Conservation (phyloP, 768 basidiomycete genomes). For the Lactarius hatsudake region DNA sequence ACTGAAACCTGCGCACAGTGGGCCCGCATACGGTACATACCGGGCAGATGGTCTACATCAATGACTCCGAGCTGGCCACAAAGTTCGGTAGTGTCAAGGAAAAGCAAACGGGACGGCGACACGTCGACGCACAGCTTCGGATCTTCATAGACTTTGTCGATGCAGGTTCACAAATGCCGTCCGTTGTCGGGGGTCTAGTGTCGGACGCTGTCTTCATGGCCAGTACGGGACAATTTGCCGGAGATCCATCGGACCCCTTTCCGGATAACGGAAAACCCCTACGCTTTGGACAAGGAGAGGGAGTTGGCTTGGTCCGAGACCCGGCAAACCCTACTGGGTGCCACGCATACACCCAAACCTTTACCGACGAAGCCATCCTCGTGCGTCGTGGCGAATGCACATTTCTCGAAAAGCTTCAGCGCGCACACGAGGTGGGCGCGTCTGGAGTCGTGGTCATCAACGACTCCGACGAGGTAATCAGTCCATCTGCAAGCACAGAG, state of each 20-base stretch:
- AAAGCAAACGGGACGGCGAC: constrained; percentile 29
- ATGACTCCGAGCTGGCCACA: constrained; percentile 55
- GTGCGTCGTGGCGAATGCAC: constrained; percentile 80
- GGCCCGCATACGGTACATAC: constrained; percentile 77
- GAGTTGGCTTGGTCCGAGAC: constrained; percentile 55
- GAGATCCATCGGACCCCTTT: constrained; percentile 44
- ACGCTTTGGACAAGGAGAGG: constrained; percentile 49
- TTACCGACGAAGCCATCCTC: constrained; percentile 55
- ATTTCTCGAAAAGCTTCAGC: constrained; percentile 77
- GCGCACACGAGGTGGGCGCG: constrained; percentile 68
- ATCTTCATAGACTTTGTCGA: constrained; percentile 56
- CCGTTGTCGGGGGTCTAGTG: constrained; percentile 38
- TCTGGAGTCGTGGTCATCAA: constrained; percentile 76
- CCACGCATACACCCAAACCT: constrained; percentile 45
- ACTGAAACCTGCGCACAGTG: constrained; percentile 43
- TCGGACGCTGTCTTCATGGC: constrained; percentile 54
- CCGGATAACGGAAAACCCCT: constrained; percentile 33
- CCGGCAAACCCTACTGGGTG: constrained; percentile 59
- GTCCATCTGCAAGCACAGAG: constrained; percentile 59
- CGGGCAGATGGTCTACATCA: constrained; percentile 80
- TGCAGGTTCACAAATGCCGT: constrained; percentile 42
- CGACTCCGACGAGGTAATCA: constrained; percentile 55
- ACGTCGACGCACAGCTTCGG: constrained; percentile 54
- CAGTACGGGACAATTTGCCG: constrained; percentile 70
- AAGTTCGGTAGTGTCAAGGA: constrained; percentile 30